Conservation (phyloP, 176 grass and related monocot species). For the Zizania latifolia region DNA sequence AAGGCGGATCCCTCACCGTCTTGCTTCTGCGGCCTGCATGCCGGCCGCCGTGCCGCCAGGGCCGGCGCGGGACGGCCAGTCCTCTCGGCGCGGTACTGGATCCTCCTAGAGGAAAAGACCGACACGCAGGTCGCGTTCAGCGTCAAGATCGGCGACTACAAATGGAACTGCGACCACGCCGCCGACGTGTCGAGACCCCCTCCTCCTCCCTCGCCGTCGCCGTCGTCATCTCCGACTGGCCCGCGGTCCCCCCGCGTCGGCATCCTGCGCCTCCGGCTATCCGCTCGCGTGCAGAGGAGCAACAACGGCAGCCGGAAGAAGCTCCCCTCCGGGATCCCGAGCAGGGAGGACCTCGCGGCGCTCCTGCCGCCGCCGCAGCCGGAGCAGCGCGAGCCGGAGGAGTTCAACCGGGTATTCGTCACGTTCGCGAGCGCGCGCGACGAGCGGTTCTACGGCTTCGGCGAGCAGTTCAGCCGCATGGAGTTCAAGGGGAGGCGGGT, state of each 20-base stretch:
- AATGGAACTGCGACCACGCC: slow-evolving; percentile 33
- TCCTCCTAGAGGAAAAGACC: slow-evolving; percentile 67
- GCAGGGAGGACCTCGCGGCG: slow-evolving; percentile 9
- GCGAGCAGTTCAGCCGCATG: slow-evolving; percentile 88
- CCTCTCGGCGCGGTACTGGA: slow-evolving; percentile 55
- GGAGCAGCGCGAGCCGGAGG: background rate
- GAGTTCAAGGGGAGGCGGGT: slow-evolving; percentile 87
- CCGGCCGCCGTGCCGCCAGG: background rate
- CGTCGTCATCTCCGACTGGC: background rate
- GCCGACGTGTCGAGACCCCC: background rate
- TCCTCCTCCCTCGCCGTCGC: background rate
- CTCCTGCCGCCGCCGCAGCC: background rate
- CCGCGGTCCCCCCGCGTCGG: too few species aligned
- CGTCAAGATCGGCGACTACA: slow-evolving; percentile 61
- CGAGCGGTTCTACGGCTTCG: slow-evolving; percentile 82
- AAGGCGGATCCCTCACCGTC: slow-evolving; percentile 5
- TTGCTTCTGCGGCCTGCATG: slow-evolving; percentile 20
- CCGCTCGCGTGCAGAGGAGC: background rate
- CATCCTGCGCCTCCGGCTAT: slow-evolving; percentile 24
- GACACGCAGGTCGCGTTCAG: slow-evolving; percentile 56
- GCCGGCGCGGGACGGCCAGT: slow-evolving; percentile 8
- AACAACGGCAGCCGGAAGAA: slow-evolving; percentile 2
- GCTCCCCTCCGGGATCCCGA: background rate
- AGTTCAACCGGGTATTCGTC: slow-evolving; percentile 70
- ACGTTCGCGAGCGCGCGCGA: slow-evolving; percentile 59